Percentiles rank a stretch among this genome's conserved stretches.
phyloP scores from a whole-genome alignment of 192 early-diverging fungal species.

The Coemansia sp. region DNA sequence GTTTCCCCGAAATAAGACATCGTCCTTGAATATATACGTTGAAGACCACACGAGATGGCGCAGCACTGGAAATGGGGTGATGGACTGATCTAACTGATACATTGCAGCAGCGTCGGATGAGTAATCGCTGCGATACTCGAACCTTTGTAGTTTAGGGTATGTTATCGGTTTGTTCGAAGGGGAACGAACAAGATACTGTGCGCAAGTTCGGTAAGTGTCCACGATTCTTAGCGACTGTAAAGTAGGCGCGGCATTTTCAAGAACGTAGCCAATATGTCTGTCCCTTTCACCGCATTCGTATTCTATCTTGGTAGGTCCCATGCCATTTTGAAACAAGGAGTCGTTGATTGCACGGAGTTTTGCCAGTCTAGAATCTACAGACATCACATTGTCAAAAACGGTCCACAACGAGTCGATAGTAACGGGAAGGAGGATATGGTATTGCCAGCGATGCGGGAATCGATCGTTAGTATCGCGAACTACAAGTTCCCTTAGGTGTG shows the following conservation, averaged over 20 bases:
- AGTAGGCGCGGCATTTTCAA: not conserved
- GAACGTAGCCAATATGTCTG: not conserved
- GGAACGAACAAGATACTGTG: not conserved
- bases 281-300: not conserved
- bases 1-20: constrained; percentile 24
- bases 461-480: too few species aligned
- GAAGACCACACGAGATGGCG: constrained; percentile 4
- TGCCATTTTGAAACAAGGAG: not conserved
- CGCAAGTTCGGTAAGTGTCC: too few species aligned
- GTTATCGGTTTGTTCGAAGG: not conserved
- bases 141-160: not conserved
- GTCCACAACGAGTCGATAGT: too few species aligned
- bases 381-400: too few species aligned
- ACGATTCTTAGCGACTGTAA: not conserved
- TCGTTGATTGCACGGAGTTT: too few species aligned
- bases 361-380: too few species aligned
- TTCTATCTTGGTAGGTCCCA: not conserved
- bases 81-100: not conserved
- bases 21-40: constrained; percentile 27
- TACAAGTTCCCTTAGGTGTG: too few species aligned
- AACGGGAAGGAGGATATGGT: too few species aligned
- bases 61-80: constrained; percentile 12
- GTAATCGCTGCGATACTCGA: not conserved
- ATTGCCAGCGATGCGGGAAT: too few species aligned
- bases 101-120: not conserved